These are phyloP conservation scores for Flueggea neowawraea DNA, from an alignment of 441 rosid genomes.

Conservation along the genomic window DNA sequence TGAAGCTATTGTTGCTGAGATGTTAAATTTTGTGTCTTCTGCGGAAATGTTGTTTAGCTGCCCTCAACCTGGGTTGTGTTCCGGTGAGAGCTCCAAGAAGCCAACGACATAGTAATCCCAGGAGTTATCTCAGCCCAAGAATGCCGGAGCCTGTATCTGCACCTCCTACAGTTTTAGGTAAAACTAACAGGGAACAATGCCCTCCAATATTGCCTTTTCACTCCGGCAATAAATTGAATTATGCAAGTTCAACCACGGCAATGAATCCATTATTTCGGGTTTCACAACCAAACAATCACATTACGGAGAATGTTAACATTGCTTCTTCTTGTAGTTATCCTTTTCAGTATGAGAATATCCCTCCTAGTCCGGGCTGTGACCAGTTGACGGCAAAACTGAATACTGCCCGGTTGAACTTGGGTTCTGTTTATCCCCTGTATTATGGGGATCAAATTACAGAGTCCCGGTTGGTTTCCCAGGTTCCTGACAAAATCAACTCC, in stretches of 20 bases:
- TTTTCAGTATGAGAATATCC: conserved; percentile 30
- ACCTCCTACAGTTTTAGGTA: conserved; percentile 31
- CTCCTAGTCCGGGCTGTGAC: conserved; percentile 22
- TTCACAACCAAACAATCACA: conserved; percentile 25
- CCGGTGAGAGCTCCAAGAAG: conserved; percentile 96
- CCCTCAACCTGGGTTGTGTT: conserved; percentile 91
- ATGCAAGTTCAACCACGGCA: conserved; percentile 26
- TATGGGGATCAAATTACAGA: conserved; percentile 31
- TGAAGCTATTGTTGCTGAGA: neutral
- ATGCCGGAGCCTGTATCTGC: conserved; percentile 46
- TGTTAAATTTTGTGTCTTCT: neutral
- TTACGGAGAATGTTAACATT: conserved; percentile 21
- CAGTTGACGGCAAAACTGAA: conserved; percentile 35
- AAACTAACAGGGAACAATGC: conserved; percentile 20
- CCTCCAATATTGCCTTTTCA: conserved; percentile 24
- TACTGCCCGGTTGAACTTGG: conserved; percentile 21
- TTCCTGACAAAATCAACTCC: conserved; percentile 16
- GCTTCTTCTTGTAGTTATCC: conserved; percentile 37
- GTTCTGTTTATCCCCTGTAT: conserved; percentile 52
- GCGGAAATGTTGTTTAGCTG: conserved; percentile 53
- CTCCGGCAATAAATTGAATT: conserved; percentile 28
- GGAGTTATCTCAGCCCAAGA: conserved; percentile 77
- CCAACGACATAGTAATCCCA: conserved; percentile 78
- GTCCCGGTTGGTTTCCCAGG: conserved; percentile 18
- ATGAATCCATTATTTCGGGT: conserved; percentile 20